Evolutionary conservation across 2,329 filamentous ascomycete species (phyloP).

Genomic region (Fusarium newnesense): DNA sequence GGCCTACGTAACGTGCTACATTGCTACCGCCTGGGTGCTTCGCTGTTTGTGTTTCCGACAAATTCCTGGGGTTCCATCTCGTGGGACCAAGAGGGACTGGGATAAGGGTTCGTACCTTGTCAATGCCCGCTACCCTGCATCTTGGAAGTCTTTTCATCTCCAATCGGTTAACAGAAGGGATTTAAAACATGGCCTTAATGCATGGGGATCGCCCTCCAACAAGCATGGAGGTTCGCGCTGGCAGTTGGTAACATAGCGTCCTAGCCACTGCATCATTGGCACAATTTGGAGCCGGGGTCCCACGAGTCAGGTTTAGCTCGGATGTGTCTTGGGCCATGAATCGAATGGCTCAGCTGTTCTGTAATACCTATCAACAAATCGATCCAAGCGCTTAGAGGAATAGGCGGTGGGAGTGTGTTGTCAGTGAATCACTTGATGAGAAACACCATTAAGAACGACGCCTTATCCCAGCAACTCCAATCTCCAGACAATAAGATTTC

Average conservation of each 20-base stretch:
- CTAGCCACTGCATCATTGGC: constrained; percentile 40
- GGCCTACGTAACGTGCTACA: constrained; percentile 32
- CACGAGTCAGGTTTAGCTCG: constrained; percentile 39
- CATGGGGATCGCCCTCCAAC: constrained; percentile 39
- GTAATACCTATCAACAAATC: constrained; percentile 9
- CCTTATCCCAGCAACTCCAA: constrained; percentile 3
- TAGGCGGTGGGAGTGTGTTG: constrained; percentile 32
- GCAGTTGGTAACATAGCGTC: constrained; percentile 19
- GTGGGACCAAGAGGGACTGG: constrained; percentile 26
- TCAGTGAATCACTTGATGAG: background rate
- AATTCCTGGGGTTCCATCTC: constrained; percentile 30
- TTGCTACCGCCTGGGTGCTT: constrained; percentile 16
- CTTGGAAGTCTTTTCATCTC: constrained; percentile 19
- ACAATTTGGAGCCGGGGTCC: constrained; percentile 19
- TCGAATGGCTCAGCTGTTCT: constrained; percentile 6
- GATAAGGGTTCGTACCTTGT: constrained; percentile 21
- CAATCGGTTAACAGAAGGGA: constrained; percentile 29
- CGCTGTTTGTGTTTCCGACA: constrained; percentile 15
- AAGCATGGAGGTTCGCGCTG: constrained; percentile 36
- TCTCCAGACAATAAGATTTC: constrained; percentile 17
- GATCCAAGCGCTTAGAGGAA: constrained; percentile 39
- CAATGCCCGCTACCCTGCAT: constrained; percentile 32
- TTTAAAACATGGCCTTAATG: constrained; percentile 29
- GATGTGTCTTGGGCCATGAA: constrained; percentile 34
- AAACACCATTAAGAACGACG: background rate